A percentile compares a stretch with the other conserved stretches of the same genome.
Conservation (phyloP, 352 stramenopile genomes). For the Pythium coloratum region DNA sequence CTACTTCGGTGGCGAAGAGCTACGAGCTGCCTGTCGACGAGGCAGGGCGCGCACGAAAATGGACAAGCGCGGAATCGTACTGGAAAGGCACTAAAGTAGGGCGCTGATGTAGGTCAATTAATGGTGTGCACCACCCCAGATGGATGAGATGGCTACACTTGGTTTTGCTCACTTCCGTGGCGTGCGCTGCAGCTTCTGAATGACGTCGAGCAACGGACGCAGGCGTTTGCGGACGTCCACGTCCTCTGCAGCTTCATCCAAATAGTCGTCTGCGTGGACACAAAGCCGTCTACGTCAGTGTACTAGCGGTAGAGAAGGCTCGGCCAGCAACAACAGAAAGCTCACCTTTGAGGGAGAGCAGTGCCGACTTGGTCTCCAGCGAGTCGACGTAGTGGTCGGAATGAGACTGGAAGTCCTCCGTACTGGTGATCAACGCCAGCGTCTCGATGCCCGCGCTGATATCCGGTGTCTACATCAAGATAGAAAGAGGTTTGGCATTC, state of each 20-base stretch:
- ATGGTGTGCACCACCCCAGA: conserved; percentile 10
- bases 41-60: conserved; percentile 2
- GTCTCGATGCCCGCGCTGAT: conserved; percentile 61
- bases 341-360: conserved; percentile 58
- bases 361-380: conserved; percentile 49
- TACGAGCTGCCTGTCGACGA: conserved; percentile 5
- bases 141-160: conserved; percentile 8
- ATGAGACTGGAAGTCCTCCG: conserved; percentile 85
- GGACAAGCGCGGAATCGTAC: conserved; percentile 1
- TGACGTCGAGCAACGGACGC: conserved; percentile 67
- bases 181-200: conserved; percentile 31
- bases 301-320: neutral
- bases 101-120: neutral
- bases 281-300: neutral
- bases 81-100: conserved; percentile 5
- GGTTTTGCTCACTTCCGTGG: conserved; percentile 16
- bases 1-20: neutral
- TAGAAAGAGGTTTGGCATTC: neutral
- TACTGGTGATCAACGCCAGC: conserved; percentile 74
- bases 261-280: conserved; percentile 52
- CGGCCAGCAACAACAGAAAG: neutral
- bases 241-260: conserved; percentile 64
- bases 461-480: conserved; percentile 39
- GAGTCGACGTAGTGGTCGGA: conserved; percentile 61
- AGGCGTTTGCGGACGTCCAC: conserved; percentile 67